Evolutionary conservation across 495 filamentous ascomycete species (phyloP), one percentile per base, ranked within the genome.

Genomic region (Daldinia childiae): DNA sequence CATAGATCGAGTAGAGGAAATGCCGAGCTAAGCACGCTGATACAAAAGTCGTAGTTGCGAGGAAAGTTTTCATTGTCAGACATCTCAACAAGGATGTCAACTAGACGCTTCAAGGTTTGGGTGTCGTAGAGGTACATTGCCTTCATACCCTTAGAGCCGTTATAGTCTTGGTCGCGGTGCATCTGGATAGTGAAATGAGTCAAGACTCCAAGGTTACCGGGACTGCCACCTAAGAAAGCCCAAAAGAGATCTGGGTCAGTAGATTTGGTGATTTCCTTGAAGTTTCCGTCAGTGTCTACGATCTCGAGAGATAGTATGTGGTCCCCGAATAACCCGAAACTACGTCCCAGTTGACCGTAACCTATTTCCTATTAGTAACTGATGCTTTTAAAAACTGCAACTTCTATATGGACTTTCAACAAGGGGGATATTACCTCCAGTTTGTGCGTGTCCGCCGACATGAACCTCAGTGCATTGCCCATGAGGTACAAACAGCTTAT

Each of bases 311-410:
- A 73, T 15, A 69, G 30, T 19, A 84, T 72, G 51, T 84, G 78
- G 63, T 84, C 82, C 60, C 82, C 82, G 0, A 84, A 61, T 4
- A 83, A 66, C 2, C 82, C 82, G 67, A 84, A 83, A 50, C 75
- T 79, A 41, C 82, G 80, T 17, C 57, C 77, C 17, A 83, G 56
- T 59, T 81, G 77, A 6, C 81, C 80, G 54, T 81, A 83, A 29
- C 81, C 75, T 77, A 17, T 6, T 26, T 43, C 52, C 61, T 8
- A 52, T 68, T 39, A 68, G 51, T 39, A 50, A 24, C 3, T 36
- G 2, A 48, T 48, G 17, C 24, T 7, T 12, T 9, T 1, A 48
- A 0, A 24, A 24, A 3, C 17, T 45, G n/a, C 17, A 21, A 21
- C 19, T n/a, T 19, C 1, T 8, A n/a, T 45, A 8, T 11, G 0